Evolutionary conservation across 2,329 filamentous ascomycete genomes (phyloP).

Genomic region (Hypoxylon sp.): DNA sequence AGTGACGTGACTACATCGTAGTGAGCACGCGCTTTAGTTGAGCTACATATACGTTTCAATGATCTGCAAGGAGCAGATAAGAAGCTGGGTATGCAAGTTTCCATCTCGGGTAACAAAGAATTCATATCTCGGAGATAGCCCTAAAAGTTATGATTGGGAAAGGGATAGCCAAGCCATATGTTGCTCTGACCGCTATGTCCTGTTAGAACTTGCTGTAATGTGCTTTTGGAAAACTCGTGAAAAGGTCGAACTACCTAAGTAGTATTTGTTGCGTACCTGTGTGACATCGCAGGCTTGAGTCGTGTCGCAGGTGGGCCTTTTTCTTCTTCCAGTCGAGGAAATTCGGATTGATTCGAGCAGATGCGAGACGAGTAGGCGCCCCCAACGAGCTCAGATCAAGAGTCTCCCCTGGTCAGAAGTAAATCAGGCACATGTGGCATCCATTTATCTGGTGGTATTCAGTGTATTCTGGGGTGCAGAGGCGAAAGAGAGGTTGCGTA

Average conservation of each 20-base stretch:
- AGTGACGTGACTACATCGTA: slow-evolving; percentile 16
- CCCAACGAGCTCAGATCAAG: no score
- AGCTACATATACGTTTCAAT: slow-evolving; percentile 21
- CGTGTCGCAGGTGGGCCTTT: slow-evolving; percentile 15
- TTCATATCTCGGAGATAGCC: slow-evolving; percentile 9
- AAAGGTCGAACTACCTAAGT: neutral
- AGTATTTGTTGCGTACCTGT: slow-evolving; percentile 14
- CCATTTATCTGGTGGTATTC: slow-evolving; percentile 11
- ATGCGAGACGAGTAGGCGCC: no score
- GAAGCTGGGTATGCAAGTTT: neutral
- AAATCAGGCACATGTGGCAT: neutral
- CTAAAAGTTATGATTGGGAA: slow-evolving; percentile 16
- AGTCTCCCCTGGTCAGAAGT: neutral
- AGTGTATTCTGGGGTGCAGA: slow-evolving; percentile 30
- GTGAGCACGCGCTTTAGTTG: slow-evolving; percentile 12
- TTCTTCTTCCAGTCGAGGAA: neutral
- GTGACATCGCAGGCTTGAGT: slow-evolving; percentile 25
- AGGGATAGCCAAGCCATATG: neutral
- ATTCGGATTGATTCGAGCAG: slow-evolving; percentile 10
- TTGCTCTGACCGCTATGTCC: neutral
- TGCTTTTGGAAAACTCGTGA: slow-evolving; percentile 19
- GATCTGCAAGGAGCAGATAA: slow-evolving; percentile 26
- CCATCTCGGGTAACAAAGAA: slow-evolving; percentile 18
- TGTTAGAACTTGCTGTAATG: slow-evolving; percentile 14
- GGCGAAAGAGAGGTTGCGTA: slow-evolving; percentile 14